Base-by-base conservation (phyloP, 106 monocot genomes). In the Dioscorea alata region DNA sequence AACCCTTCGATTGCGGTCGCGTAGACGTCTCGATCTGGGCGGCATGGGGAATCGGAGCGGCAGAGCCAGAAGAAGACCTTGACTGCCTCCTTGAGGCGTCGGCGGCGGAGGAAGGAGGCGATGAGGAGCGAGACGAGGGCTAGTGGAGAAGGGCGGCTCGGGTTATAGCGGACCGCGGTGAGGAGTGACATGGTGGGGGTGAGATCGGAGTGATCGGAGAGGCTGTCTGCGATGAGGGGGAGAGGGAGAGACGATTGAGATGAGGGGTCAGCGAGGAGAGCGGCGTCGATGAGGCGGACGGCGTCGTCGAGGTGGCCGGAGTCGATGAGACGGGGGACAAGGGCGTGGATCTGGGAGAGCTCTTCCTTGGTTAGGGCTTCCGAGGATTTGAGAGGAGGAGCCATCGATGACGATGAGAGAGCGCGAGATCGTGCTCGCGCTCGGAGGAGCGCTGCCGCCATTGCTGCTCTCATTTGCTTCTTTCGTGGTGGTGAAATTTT, bases 31-130 rank as follows among this genome's bases (percentile, higher is more conserved):
- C 23, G 22, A 56, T 82, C 86, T 2, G 82, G 82, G 4, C 75
- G 75, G 73, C 33, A 65, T 12, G 74, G 75, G 59, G 86, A 83
- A 13, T 86, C 83, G 8, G 61, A 32, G 9, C 80, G 79, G 61
- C 76, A 71, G 62, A 86, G 79, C 82, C 82, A 86, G 31, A 53
- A 73, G 61, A 87, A 67, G 59, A 87, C 68, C 73, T 80, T 80
- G 49, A 76, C 51, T 63, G 86, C 76, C 35, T 80, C 76, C 21
- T 50, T 61, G 52, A 58, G 60, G 33, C 74, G 71, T 16, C 80
- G 73, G 68, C 31, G 42, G 25, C 50, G 23, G 67, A 87, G 52
- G 63, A 74, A 80, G 63, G 75, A 61, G 67, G 73, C 74, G 71
- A 87, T 23, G 17, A 83, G 69, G 28, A 76, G 64, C 23, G 79